A percentile compares a stretch with the other conserved stretches of the same genome.
Evolutionary conservation across 1,139 yeast genomes (phyloP).

Genomic region (Hemisphaericaspora xylofermentans): DNA sequence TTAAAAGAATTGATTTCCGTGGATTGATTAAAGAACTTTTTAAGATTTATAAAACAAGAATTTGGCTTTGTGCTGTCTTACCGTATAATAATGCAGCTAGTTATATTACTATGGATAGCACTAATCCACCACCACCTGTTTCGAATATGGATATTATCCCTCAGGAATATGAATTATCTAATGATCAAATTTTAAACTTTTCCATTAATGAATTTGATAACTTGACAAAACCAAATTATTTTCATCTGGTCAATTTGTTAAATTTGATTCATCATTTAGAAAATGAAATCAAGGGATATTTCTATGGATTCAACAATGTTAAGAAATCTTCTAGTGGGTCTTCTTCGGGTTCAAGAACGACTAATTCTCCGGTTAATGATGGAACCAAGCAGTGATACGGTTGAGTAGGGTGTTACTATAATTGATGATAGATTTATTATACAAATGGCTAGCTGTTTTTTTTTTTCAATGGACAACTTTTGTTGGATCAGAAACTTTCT

Average conservation of each 20-base stretch:
- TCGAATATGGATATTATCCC: constrained; percentile 25
- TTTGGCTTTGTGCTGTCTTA: constrained; percentile 91
- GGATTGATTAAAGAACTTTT: constrained; percentile 89
- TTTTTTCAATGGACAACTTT: too few relatives aligned
- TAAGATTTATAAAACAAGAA: constrained; percentile 90
- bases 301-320: constrained; percentile 39
- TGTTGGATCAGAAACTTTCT: too few relatives aligned
- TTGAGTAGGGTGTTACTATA: background rate
- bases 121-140: constrained; percentile 1
- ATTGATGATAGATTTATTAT: constrained; percentile 1
- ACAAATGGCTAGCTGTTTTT: too few relatives aligned
- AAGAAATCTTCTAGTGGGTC: constrained; percentile 3
- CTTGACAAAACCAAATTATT: constrained; percentile 39
- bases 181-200: constrained; percentile 44
- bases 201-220: constrained; percentile 38
- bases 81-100: constrained; percentile 38
- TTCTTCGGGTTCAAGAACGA: constrained; percentile 6
- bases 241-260: constrained; percentile 42
- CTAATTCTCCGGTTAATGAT: constrained; percentile 2
- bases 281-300: constrained; percentile 38
- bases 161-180: constrained; percentile 39
- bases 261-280: constrained; percentile 36
- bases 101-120: constrained; percentile 20
- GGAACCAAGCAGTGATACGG: constrained; percentile 7
- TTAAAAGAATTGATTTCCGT: constrained; percentile 86